phyloP scores from a whole-genome alignment of 1,284 basidiomycete genomes.

The Tilletia setariae region DNA sequence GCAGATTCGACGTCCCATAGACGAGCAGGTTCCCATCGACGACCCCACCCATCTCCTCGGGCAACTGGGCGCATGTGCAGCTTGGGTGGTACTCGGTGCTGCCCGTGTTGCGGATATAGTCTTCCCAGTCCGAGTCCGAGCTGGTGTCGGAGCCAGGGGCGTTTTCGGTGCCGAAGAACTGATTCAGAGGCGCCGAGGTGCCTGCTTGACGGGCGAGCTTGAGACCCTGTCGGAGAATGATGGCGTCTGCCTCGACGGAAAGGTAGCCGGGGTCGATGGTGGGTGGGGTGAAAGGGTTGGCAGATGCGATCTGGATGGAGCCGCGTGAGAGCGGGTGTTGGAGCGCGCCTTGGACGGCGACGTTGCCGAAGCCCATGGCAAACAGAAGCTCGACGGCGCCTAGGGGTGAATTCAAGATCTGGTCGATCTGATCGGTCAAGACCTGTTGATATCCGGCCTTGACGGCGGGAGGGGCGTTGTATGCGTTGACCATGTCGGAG shows the following conservation, averaged over 20 bases:
- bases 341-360: constrained; percentile 38
- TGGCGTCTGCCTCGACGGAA: constrained; percentile 30
- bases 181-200: constrained; percentile 26
- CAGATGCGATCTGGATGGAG: constrained; percentile 34
- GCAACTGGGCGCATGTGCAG: constrained; percentile 67
- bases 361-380: constrained; percentile 32
- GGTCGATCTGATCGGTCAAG: constrained; percentile 59
- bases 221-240: constrained; percentile 37
- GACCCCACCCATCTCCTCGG: constrained; percentile 64
- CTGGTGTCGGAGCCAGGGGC: constrained; percentile 24
- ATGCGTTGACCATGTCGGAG: constrained; percentile 54
- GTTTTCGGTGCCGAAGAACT: constrained; percentile 22
- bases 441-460: constrained; percentile 66
- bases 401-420: constrained; percentile 28
- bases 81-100: constrained; percentile 58
- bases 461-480: constrained; percentile 62
- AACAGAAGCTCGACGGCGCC: constrained; percentile 43
- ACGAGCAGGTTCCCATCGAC: constrained; percentile 66
- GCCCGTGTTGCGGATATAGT: constrained; percentile 42
- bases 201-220: constrained; percentile 39
- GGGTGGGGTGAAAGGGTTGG: constrained; percentile 35
- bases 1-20: constrained; percentile 66
- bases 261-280: constrained; percentile 46
- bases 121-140: constrained; percentile 32
- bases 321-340: constrained; percentile 50